Evolutionary conservation across 139 green algal genomes (phyloP).

Genomic region (Microglena sp.): DNA sequence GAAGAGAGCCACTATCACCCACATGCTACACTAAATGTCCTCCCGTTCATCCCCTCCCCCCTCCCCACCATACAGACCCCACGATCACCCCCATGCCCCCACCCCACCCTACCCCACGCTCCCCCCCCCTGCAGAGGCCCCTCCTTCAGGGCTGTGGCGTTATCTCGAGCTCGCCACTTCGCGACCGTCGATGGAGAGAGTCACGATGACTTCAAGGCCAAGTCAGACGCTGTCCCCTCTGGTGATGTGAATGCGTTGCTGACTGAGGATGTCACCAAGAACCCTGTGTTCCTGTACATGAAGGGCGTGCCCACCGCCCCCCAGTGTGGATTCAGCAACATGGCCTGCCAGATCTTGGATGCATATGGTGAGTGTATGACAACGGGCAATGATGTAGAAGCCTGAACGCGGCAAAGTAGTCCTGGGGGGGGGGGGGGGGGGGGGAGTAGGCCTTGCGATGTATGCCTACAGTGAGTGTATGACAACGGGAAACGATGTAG

Average conservation of each 20-base stretch:
- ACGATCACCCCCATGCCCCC: too few species aligned
- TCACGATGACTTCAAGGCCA: constrained; percentile 85
- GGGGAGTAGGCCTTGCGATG: too few species aligned
- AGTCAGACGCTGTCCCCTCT: constrained; percentile 40
- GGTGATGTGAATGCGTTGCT: constrained; percentile 43
- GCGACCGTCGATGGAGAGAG: too few species aligned
- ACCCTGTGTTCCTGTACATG: constrained; percentile 92
- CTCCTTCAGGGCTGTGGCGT: too few species aligned
- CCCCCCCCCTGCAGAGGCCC: too few species aligned
- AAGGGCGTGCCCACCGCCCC: constrained; percentile 76
- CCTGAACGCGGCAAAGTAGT: not conserved
- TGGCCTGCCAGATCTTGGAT: constrained; percentile 75
- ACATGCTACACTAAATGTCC: too few species aligned
- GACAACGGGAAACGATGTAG: not conserved
- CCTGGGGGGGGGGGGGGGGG: too few species aligned
- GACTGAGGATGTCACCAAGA: constrained; percentile 55
- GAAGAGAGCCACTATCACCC: too few species aligned
- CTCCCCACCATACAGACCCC: too few species aligned
- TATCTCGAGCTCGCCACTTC: too few species aligned
- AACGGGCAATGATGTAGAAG: not conserved
- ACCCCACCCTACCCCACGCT: too few species aligned
- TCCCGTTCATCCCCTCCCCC: too few species aligned
- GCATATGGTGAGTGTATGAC: constrained; percentile 60
- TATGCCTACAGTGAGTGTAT: constrained; percentile 66
- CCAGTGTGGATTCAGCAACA: constrained; percentile 89